Evolutionary conservation across 2,329 filamentous ascomycete species (phyloP).

Genomic region (Leptoxyphium fumago): DNA sequence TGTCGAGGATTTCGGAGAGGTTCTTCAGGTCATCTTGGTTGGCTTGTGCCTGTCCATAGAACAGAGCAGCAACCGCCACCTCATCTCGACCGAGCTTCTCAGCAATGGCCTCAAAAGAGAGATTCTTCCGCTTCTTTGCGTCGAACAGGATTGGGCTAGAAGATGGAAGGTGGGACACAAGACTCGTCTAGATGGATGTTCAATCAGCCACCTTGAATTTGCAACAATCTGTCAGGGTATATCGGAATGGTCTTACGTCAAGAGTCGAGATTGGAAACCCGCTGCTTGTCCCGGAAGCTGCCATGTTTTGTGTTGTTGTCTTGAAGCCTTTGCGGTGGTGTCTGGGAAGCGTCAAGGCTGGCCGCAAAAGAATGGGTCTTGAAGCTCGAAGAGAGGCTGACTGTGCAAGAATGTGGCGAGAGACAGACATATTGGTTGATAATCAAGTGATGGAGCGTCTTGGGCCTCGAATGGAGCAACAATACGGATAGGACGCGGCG

Average conservation of each 20-base stretch:
- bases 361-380: too few species aligned
- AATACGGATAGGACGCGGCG: too few species aligned
- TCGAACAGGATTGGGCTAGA: constrained; percentile 62
- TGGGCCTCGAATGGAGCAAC: too few species aligned
- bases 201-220: constrained; percentile 1
- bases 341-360: too few species aligned
- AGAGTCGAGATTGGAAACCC: constrained; percentile 20
- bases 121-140: constrained; percentile 59
- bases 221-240: not conserved
- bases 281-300: constrained; percentile 9
- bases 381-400: too few species aligned
- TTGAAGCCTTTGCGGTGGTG: not conserved
- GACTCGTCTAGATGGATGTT: constrained; percentile 38
- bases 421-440: too few species aligned
- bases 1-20: constrained; percentile 49
- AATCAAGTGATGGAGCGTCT: too few species aligned
- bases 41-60: constrained; percentile 75
- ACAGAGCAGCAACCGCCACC: constrained; percentile 73
- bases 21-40: constrained; percentile 53
- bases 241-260: constrained; percentile 10
- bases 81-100: constrained; percentile 61
- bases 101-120: constrained; percentile 69
- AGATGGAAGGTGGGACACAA: constrained; percentile 53
- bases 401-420: too few species aligned
- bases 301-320: constrained; percentile 15